Conservation (phyloP, 2,329 filamentous ascomycete genomes). For the Aureobasidium zeae region DNA sequence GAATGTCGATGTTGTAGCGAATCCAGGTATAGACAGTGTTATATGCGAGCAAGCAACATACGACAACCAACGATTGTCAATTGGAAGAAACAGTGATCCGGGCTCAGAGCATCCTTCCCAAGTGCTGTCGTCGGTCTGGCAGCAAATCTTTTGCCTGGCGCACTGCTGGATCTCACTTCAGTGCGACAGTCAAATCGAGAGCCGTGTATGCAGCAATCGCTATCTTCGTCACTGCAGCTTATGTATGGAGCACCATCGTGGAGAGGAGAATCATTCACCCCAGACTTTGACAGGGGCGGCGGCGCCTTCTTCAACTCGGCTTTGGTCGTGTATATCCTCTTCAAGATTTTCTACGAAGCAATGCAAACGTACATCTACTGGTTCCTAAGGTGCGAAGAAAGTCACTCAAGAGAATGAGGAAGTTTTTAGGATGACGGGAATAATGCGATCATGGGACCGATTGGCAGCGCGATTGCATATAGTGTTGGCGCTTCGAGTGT, state of each 20-base stretch:
- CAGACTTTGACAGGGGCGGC: slow-evolving; percentile 17
- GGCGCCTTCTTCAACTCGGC: slow-evolving; percentile 19
- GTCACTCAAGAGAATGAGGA: slow-evolving; percentile 26
- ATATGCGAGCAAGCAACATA: too few relatives aligned
- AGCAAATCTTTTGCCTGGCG: slow-evolving; percentile 14
- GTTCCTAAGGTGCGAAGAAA: slow-evolving; percentile 23
- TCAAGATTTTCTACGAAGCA: slow-evolving; percentile 23
- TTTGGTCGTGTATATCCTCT: slow-evolving; percentile 21
- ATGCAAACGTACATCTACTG: slow-evolving; percentile 23
- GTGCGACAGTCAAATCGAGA: slow-evolving; percentile 17
- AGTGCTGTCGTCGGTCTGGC: slow-evolving; percentile 30
- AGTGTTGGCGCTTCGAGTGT: slow-evolving; percentile 27
- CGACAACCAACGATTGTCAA: too few relatives aligned
- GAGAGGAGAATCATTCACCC: slow-evolving; percentile 13
- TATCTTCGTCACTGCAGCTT: slow-evolving; percentile 16
- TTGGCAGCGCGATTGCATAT: slow-evolving; percentile 28
- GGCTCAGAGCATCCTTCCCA: slow-evolving; percentile 34
- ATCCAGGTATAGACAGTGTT: too few relatives aligned
- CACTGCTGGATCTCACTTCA: slow-evolving; percentile 17
- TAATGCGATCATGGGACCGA: slow-evolving; percentile 28
- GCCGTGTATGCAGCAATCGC: slow-evolving; percentile 17
- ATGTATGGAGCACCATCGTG: slow-evolving; percentile 19
- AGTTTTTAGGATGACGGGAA: slow-evolving; percentile 27
- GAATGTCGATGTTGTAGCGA: too few relatives aligned
- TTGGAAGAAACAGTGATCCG: too few relatives aligned